phyloP scores from a whole-genome alignment of 2,329 filamentous ascomycete species.

The Escovopsis weberi region DNA sequence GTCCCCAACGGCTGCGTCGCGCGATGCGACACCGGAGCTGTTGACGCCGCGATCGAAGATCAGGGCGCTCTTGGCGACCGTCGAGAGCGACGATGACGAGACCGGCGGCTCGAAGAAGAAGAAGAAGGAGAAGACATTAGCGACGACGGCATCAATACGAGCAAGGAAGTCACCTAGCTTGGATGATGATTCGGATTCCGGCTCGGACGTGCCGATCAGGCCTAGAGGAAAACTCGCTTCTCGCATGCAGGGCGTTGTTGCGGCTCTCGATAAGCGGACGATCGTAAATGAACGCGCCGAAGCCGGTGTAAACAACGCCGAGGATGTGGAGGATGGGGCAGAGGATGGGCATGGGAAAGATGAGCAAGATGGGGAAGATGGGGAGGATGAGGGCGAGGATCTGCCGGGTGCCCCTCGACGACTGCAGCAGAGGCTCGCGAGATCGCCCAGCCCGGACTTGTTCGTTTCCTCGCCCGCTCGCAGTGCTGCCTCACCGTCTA shows the following conservation, averaged over 20 bases:
- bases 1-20: conserved; percentile 29
- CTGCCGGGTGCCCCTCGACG: conserved; percentile 27
- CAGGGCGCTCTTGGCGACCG: conserved; percentile 34
- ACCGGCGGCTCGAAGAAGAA: conserved; percentile 9
- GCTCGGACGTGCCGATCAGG: conserved; percentile 22
- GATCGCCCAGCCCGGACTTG: conserved; percentile 29
- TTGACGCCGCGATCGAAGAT: conserved; percentile 40
- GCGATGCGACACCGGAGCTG: conserved; percentile 27
- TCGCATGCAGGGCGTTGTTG: conserved; percentile 36
- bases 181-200: conserved; percentile 19
- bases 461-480: conserved; percentile 40
- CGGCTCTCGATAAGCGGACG: conserved; percentile 7
- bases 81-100: conserved; percentile 38
- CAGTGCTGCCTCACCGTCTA: conserved; percentile 14
- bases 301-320: too few relatives aligned
- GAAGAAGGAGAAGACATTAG: background rate
- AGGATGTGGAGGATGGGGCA: conserved; percentile 15
- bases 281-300: conserved; percentile 4
- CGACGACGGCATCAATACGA: too few relatives aligned
- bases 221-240: conserved; percentile 52
- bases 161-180: too few relatives aligned
- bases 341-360: conserved; percentile 13
- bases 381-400: conserved; percentile 27
- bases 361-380: conserved; percentile 16
- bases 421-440: conserved; percentile 20